A percentile compares a stretch with the other conserved stretches of the same genome.
Conservation (phyloP, 306 rosid species). For the Cucumis hystrix region DNA sequence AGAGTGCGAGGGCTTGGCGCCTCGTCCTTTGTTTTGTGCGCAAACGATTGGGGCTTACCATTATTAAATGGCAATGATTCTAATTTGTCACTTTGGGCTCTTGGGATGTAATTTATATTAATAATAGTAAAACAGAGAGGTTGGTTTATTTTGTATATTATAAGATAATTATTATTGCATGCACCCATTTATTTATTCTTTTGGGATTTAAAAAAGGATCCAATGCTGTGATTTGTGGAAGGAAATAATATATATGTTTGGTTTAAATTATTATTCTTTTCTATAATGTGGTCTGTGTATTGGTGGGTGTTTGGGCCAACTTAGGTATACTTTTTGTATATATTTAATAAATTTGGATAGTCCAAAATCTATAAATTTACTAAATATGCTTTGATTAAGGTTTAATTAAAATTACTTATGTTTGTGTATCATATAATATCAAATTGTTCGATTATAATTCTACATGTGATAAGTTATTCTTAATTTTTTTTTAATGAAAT, state of each 20-base stretch:
- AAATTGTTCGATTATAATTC: too few relatives aligned
- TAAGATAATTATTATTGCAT: neutral
- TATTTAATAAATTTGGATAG: neutral
- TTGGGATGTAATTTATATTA: neutral
- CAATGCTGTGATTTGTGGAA: neutral
- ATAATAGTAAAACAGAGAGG: neutral
- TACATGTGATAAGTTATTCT: too few relatives aligned
- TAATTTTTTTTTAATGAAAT: too few relatives aligned
- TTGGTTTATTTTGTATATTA: neutral
- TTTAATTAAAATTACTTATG: too few relatives aligned
- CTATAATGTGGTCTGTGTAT: too few relatives aligned
- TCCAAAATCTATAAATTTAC: neutral
- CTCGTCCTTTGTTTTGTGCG: slow-evolving; percentile 31
- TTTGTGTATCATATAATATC: too few relatives aligned
- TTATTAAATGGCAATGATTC: neutral
- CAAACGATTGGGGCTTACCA: neutral
- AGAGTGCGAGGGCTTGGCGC: slow-evolving; percentile 44
- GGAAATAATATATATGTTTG: neutral
- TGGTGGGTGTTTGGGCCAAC: neutral
- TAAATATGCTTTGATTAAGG: too few relatives aligned
- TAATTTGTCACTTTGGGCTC: neutral
- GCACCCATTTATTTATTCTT: neutral
- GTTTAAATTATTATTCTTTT: neutral
- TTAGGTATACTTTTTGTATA: neutral
- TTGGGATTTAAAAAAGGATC: neutral